Evolutionary conservation across 2,329 filamentous ascomycete species (phyloP).

Genomic region (Arthrobotrys musiformis): DNA sequence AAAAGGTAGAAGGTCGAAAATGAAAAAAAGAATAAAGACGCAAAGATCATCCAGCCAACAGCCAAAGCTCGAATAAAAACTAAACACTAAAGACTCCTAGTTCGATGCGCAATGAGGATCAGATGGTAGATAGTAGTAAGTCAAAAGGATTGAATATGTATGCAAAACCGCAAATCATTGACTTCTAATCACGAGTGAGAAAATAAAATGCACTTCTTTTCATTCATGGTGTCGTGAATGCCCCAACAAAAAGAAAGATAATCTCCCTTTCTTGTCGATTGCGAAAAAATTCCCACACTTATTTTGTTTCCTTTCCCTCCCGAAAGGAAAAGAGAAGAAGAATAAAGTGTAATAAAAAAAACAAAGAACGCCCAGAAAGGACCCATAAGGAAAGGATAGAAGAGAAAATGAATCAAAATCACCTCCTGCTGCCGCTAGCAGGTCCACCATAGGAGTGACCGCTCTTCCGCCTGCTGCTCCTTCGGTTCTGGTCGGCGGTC

Average conservation of each 20-base stretch:
- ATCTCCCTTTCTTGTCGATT: neutral
- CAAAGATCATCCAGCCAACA: conserved; percentile 18
- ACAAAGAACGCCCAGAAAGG: conserved; percentile 64
- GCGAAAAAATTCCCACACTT: conserved; percentile 8
- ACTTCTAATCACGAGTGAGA: conserved; percentile 32
- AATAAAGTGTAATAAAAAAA: conserved; percentile 59
- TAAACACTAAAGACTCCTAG: conserved; percentile 21
- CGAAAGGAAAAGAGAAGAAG: neutral
- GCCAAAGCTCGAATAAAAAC: conserved; percentile 9
- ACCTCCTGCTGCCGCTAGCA: conserved; percentile 25
- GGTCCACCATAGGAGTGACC: conserved; percentile 25
- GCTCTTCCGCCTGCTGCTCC: conserved; percentile 45
- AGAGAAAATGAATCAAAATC: neutral
- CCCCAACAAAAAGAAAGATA: conserved; percentile 22
- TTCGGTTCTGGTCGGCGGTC: conserved; percentile 61
- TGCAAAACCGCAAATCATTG: conserved; percentile 27
- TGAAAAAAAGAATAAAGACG: neutral
- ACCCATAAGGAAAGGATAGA: conserved; percentile 24
- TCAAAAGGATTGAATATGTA: conserved; percentile 25
- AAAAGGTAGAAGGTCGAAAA: neutral
- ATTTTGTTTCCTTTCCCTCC: neutral
- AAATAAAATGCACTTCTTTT: conserved; percentile 30
- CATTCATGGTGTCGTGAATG: conserved; percentile 13
- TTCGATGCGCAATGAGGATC: conserved; percentile 4
- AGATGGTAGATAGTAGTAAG: neutral